Conservation (phyloP, 495 filamentous ascomycete species). For the Articulospora tetracladia region DNA sequence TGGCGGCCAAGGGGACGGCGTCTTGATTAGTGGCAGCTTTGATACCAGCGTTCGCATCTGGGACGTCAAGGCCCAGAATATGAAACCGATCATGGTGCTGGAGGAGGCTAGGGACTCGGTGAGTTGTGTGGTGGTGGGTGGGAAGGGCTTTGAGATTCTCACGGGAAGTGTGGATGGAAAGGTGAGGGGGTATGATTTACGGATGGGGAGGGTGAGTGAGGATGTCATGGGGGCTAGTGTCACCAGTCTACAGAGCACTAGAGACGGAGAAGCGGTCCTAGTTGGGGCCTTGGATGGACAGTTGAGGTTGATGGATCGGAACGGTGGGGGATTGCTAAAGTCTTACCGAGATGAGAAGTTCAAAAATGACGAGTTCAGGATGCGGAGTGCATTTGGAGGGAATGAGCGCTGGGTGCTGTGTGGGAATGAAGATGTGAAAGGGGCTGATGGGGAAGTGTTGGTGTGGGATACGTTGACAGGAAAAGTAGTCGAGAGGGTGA, state of each 20-base stretch:
- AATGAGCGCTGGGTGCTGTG: constrained; percentile 75
- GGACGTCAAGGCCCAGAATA: constrained; percentile 62
- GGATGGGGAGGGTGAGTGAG: constrained; percentile 67
- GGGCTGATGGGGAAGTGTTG: constrained; percentile 61
- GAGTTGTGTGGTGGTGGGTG: constrained; percentile 41
- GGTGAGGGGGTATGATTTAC: constrained; percentile 80
- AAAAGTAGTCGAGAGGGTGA: constrained; percentile 55
- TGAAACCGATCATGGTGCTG: constrained; percentile 74
- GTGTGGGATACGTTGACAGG: constrained; percentile 89
- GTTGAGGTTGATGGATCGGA: constrained; percentile 77
- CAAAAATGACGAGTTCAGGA: constrained; percentile 63
- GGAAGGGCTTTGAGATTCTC: constrained; percentile 52
- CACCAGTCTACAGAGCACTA: constrained; percentile 67
- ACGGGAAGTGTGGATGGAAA: constrained; percentile 84
- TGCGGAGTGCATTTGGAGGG: constrained; percentile 68
- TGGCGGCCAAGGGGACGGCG: constrained; percentile 62
- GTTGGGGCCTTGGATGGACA: constrained; percentile 71
- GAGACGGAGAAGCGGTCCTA: constrained; percentile 70
- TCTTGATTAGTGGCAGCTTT: constrained; percentile 72
- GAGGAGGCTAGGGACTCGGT: constrained; percentile 77
- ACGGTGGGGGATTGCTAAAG: constrained; percentile 68
- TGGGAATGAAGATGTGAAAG: constrained; percentile 47
- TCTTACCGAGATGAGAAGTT: constrained; percentile 56
- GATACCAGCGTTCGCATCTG: constrained; percentile 84
- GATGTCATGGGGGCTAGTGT: constrained; percentile 67